These are phyloP conservation scores for Solanum etuberosum DNA, from an alignment of 257 asterid genomes.

Conservation along the genomic window DNA sequence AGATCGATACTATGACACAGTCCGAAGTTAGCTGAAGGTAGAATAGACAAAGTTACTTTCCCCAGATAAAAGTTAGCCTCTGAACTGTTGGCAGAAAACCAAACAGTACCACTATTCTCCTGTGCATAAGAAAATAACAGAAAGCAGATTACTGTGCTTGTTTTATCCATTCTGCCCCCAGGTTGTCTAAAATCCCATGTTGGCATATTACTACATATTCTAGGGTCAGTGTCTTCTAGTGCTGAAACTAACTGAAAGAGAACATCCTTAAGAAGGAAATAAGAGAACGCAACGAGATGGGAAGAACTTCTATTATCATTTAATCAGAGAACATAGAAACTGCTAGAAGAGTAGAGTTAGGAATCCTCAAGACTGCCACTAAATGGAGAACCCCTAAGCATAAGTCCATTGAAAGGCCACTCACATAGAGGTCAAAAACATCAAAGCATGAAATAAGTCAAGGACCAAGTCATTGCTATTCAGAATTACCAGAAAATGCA, in stretches of 20 bases:
- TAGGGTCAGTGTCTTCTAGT: neutral
- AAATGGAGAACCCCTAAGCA: neutral
- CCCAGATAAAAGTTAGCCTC: neutral
- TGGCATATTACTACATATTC: neutral
- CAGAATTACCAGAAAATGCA: constrained; percentile 80
- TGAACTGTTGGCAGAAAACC: neutral
- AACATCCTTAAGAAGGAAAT: neutral
- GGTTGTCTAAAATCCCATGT: neutral
- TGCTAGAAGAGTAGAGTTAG: neutral
- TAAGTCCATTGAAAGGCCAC: neutral
- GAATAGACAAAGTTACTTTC: neutral
- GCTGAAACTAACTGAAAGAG: neutral
- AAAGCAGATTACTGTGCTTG: neutral
- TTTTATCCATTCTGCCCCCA: neutral
- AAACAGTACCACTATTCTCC: neutral
- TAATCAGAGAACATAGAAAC: neutral
- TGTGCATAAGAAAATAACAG: neutral
- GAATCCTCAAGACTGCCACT: neutral
- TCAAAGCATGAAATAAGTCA: neutral
- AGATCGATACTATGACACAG: neutral
- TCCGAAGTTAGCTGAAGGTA: neutral
- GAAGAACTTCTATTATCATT: neutral
- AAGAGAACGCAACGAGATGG: neutral
- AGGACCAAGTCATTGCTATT: neutral
- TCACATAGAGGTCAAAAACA: neutral